Evolutionary conservation across 495 filamentous ascomycete species (phyloP).

Genomic region (Neurospora tetraspora): DNA sequence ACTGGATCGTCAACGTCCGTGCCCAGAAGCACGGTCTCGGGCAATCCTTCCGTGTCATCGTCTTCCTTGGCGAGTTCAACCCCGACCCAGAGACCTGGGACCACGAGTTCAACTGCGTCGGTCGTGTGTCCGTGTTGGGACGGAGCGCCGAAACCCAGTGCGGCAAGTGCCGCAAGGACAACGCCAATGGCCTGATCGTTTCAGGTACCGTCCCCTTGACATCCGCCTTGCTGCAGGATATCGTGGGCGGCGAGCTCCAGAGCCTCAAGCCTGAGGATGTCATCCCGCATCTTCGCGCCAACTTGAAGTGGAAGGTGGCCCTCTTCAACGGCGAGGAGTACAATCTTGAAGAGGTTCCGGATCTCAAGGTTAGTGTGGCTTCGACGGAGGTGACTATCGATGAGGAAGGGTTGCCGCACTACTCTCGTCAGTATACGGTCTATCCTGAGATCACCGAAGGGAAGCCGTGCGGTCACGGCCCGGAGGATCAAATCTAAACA

Average conservation of each 20-base stretch:
- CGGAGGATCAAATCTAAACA: constrained; percentile 66
- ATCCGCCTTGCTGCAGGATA: constrained; percentile 27
- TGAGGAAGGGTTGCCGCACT: constrained; percentile 20
- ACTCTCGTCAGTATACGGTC: constrained; percentile 22
- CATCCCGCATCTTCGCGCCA: constrained; percentile 22
- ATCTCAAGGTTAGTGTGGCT: constrained; percentile 25
- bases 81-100: constrained; percentile 19
- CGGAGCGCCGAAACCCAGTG: constrained; percentile 22
- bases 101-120: constrained; percentile 27
- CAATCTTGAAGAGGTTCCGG: constrained; percentile 18
- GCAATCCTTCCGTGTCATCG: constrained; percentile 28
- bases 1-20: constrained; percentile 34
- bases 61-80: constrained; percentile 31
- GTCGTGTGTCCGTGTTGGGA: constrained; percentile 29
- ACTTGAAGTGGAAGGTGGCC: constrained; percentile 27
- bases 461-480: constrained; percentile 55
- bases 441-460: constrained; percentile 28
- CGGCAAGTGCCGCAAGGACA: constrained; percentile 25
- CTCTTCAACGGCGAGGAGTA: constrained; percentile 26
- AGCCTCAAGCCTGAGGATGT: constrained; percentile 24
- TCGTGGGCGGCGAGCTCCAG: constrained; percentile 17
- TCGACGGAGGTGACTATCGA: constrained; percentile 26
- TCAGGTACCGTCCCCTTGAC: constrained; percentile 35
- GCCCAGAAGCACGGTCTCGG: constrained; percentile 30
- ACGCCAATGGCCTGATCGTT: constrained; percentile 17